A percentile compares a stretch with the other conserved stretches of the same genome.
These are phyloP conservation scores for Emergomyces africanus DNA, from an alignment of 2,329 filamentous ascomycete species.

Conservation along the genomic window DNA sequence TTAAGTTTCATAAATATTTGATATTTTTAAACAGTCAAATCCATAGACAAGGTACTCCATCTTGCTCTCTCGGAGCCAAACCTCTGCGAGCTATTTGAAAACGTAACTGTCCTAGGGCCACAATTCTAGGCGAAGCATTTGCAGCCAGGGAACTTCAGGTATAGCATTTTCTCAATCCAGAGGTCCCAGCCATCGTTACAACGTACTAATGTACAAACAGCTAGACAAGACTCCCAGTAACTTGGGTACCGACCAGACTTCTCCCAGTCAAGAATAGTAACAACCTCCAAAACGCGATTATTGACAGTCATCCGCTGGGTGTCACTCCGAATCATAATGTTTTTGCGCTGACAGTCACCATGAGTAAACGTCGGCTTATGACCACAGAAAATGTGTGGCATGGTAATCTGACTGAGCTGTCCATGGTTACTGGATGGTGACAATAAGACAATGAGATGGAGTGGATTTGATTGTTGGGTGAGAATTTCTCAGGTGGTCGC, in stretches of 20 bases:
- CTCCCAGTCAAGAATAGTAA: background rate
- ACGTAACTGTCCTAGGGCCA: background rate
- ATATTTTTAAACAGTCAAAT: too few species aligned
- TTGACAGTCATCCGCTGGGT: background rate
- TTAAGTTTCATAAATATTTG: too few species aligned
- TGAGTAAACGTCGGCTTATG: background rate
- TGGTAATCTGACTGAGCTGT: background rate
- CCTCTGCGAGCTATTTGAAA: background rate
- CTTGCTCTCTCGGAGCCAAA: background rate
- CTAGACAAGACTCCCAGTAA: background rate
- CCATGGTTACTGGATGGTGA: background rate
- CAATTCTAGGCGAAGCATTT: background rate
- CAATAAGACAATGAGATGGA: background rate
- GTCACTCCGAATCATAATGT: background rate
- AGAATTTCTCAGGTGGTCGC: background rate
- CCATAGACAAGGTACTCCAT: too few species aligned
- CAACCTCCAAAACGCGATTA: background rate
- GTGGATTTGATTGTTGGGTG: background rate
- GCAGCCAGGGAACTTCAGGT: background rate
- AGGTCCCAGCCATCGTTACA: background rate
- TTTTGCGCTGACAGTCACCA: background rate
- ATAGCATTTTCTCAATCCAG: background rate
- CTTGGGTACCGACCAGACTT: background rate
- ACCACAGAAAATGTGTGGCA: background rate
- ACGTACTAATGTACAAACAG: background rate